Conservation (phyloP, 495 filamentous ascomycete species). For the Chaetomium tenue region DNA sequence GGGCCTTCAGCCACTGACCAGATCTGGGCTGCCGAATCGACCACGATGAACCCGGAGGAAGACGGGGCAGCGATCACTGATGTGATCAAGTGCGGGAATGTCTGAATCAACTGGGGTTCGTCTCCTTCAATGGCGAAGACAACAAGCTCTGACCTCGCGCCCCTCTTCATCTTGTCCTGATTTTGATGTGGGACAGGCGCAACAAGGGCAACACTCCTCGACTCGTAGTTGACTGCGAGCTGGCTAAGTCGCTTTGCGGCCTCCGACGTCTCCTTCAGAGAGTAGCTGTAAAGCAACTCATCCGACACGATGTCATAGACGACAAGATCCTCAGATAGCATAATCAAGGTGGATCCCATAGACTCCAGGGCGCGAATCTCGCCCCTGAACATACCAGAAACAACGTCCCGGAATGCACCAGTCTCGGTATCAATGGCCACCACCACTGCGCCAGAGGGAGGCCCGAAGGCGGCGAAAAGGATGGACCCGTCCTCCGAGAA, state of each 20-base stretch:
- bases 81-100: conserved; percentile 50
- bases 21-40: conserved; percentile 59
- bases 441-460: conserved; percentile 48
- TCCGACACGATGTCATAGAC: conserved; percentile 68
- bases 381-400: conserved; percentile 55
- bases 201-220: conserved; percentile 58
- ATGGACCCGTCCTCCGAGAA: conserved; percentile 88
- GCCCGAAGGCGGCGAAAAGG: conserved; percentile 59
- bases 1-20: conserved; percentile 53
- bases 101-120: conserved; percentile 50
- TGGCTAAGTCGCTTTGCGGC: conserved; percentile 50
- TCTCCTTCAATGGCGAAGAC: conserved; percentile 54
- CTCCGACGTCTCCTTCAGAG: conserved; percentile 33
- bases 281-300: conserved; percentile 53
- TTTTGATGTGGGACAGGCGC: conserved; percentile 40
- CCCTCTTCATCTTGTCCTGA: conserved; percentile 31
- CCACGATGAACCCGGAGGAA: conserved; percentile 59
- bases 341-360: conserved; percentile 59
- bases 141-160: conserved; percentile 48
- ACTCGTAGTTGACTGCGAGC: conserved; percentile 58
- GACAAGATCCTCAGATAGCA: conserved; percentile 59
- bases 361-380: conserved; percentile 57
- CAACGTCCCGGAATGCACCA: conserved; percentile 53
- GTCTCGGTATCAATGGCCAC: conserved; percentile 58
- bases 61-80: conserved; percentile 52